Evolutionary conservation across 163 green algal genomes (phyloP), one percentile per base, ranked within the genome.

Genomic region (Scenedesmus sp.): DNA sequence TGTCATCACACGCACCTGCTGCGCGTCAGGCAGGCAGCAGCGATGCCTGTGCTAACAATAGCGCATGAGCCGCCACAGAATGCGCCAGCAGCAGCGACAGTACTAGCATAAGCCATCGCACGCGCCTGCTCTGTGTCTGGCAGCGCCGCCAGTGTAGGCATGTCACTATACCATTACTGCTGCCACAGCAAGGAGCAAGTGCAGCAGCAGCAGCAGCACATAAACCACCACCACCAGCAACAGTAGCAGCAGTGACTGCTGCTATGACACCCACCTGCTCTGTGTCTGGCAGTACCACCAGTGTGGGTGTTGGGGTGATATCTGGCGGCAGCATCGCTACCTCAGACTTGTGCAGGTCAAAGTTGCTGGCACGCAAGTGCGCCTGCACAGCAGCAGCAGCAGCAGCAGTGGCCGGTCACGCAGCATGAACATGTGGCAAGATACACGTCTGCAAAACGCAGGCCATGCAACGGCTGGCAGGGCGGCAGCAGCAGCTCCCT

Each of bases 311-410:
- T 52, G 86, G 86, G 34, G 67, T 62, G 26, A 89, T 67, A 23
- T 60, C 84, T 12, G 12, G 4, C 4, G 84, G 84, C 62, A 89
- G 62, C 84, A 89, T 55, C 6, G 60, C 7, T 4, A 90, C 86
- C 3, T 84, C 52, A 7, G 7, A 16, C 7, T 26, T 57, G 23
- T 59, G 84, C 54, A 62, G n/a, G 52, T 84, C 86, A 90, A 84
- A 84, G 18, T 84, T 81, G 70, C 46, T 84, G 13, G 74, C 86
- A 70, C 54, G 86, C 46, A 84, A 20, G 8, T 83, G 57, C 87
- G 52, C 56, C 73, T 74, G 55, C 73, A 60, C 0, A 26, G 4
- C 3, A 84, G 26, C 23, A 74, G 70, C 87, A 91, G 26, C 85
- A 85, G 77, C 77, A 84, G 77, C 77, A 83, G 76, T 26, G 34